These are phyloP conservation scores for Lenwebbia sp. DNA, from an alignment of 345 rosid genomes.

Conservation along the genomic window DNA sequence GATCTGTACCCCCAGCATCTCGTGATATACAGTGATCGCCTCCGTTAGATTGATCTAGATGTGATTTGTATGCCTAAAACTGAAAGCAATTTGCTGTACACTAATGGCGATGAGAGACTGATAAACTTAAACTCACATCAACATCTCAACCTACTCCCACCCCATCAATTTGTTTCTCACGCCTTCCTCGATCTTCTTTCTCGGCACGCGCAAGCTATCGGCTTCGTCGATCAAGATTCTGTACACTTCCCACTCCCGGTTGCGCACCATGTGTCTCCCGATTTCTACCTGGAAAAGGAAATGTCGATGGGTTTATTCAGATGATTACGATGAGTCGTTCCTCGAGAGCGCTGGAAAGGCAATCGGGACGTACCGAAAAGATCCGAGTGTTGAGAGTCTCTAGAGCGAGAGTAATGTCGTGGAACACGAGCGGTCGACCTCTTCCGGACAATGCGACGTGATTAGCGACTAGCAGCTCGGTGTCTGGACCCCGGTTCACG, in stretches of 20 bases:
- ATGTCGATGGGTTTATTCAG: not conserved
- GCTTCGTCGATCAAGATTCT: slow-evolving; percentile 75
- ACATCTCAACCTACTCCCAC: slow-evolving; percentile 39
- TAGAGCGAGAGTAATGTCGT: slow-evolving; percentile 79
- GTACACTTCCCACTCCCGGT: slow-evolving; percentile 89
- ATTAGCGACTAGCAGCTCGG: slow-evolving; percentile 81
- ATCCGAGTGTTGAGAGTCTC: slow-evolving; percentile 69
- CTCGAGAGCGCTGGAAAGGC: not conserved
- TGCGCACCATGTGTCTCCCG: slow-evolving; percentile 56
- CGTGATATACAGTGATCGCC: not conserved
- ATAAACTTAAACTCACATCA: not conserved
- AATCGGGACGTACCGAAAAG: slow-evolving; percentile 50
- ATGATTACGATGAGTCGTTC: not conserved
- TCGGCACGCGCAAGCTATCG: slow-evolving; percentile 33
- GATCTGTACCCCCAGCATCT: not conserved
- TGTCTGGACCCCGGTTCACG: slow-evolving; percentile 85
- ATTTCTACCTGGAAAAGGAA: slow-evolving; percentile 62
- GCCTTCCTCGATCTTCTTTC: slow-evolving; percentile 54
- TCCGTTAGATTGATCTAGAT: not conserved
- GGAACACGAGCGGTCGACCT: slow-evolving; percentile 89
- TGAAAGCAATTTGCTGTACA: not conserved
- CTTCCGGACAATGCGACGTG: slow-evolving; percentile 89
- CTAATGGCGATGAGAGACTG: not conserved
- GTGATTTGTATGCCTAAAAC: not conserved
- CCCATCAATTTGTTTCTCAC: slow-evolving; percentile 91